Evolutionary conservation across 106 monocot species (phyloP).

Genomic region (Dioscorea alata): DNA sequence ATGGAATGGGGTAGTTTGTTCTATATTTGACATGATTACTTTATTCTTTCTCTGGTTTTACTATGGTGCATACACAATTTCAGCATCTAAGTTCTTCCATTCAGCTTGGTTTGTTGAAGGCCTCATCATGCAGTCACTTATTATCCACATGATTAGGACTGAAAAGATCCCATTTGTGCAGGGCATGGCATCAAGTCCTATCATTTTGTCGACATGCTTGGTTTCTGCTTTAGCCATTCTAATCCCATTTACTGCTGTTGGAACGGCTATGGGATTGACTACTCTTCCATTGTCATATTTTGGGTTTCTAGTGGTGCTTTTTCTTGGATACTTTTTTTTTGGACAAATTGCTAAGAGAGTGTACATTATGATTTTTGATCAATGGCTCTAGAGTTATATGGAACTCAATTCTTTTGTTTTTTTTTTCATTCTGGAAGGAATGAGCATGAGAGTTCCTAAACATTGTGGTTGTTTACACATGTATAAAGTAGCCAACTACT

Average conservation of each 20-base stretch:
- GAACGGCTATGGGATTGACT: constrained; percentile 28
- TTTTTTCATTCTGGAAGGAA: too few species aligned
- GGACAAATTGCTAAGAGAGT: constrained; percentile 33
- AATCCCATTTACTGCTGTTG: constrained; percentile 29
- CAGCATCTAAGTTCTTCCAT: constrained; percentile 20
- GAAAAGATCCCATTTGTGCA: constrained; percentile 39
- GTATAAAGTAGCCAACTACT: too few species aligned
- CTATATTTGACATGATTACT: constrained; percentile 24
- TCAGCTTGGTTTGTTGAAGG: constrained; percentile 46
- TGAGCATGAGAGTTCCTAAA: too few species aligned
- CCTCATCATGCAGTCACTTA: constrained; percentile 36
- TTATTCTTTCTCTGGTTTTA: constrained; percentile 24
- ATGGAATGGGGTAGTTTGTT: constrained; percentile 31
- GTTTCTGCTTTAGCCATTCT: constrained; percentile 12
- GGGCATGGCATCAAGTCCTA: constrained; percentile 31
- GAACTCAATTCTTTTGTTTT: too few species aligned
- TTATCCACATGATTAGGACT: constrained; percentile 43
- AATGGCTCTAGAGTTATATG: constrained; percentile 22
- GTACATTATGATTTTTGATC: constrained; percentile 19
- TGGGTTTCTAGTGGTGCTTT: constrained; percentile 31
- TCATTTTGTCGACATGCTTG: constrained; percentile 20
- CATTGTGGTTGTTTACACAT: too few species aligned
- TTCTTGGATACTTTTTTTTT: constrained; percentile 30
- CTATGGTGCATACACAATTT: constrained; percentile 12
- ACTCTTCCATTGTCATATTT: constrained; percentile 36